Evolutionary conservation across 768 basidiomycete species (phyloP).

Genomic region (Boletus patriciae): DNA sequence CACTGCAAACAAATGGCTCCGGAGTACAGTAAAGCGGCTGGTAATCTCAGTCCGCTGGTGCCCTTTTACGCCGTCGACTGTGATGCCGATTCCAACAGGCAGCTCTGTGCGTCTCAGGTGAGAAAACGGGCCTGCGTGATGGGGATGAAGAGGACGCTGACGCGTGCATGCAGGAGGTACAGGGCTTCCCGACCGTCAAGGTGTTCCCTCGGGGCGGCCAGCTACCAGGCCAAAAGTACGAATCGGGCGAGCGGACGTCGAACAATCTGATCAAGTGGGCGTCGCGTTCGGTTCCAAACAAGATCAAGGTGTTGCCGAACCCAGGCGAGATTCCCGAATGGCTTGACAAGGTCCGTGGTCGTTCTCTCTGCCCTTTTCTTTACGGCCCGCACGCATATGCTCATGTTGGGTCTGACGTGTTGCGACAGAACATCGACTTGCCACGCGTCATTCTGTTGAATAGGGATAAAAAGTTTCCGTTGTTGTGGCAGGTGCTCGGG

Average conservation of each 20-base stretch:
- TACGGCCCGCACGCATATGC: background rate
- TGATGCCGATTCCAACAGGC: constrained; percentile 78
- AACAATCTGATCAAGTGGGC: constrained; percentile 76
- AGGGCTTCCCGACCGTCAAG: constrained; percentile 95
- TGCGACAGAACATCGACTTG: constrained; percentile 38
- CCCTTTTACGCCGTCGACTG: constrained; percentile 95
- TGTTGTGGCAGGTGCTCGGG: constrained; percentile 78
- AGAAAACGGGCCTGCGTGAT: background rate
- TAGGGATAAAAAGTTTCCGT: constrained; percentile 71
- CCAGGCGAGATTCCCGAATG: constrained; percentile 62
- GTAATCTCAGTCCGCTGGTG: constrained; percentile 74
- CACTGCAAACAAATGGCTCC: constrained; percentile 87
- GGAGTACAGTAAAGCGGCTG: constrained; percentile 80
- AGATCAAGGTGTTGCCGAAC: constrained; percentile 59
- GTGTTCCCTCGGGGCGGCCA: constrained; percentile 78
- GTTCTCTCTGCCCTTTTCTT: background rate
- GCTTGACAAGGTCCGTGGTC: constrained; percentile 60
- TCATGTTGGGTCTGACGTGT: background rate
- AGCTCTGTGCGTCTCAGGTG: constrained; percentile 77
- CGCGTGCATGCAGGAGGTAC: constrained; percentile 51
- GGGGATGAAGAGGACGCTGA: background rate
- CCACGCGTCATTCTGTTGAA: constrained; percentile 68
- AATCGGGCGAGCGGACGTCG: constrained; percentile 67
- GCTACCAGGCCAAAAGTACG: constrained; percentile 61
- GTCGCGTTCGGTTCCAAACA: constrained; percentile 68